phyloP scores from a whole-genome alignment of 108 stramenopile genomes.

The Parietichytrium sp. region DNA sequence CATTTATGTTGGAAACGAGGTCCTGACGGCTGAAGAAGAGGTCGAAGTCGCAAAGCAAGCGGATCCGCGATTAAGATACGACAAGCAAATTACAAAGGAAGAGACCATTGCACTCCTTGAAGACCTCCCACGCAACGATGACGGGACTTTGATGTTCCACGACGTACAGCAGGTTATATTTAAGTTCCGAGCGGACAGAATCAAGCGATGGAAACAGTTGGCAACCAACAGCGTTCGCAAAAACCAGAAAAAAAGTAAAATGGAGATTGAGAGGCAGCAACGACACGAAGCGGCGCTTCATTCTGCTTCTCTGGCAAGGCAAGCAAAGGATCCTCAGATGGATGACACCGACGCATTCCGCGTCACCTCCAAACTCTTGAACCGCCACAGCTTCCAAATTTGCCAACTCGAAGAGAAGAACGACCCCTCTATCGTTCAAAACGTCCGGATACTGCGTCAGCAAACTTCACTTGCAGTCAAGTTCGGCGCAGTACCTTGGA shows the following conservation, averaged over 20 bases:
- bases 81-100: conserved; percentile 20
- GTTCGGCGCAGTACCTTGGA: conserved; percentile 5
- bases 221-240: conserved; percentile 4
- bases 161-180: not conserved
- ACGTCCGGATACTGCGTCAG: not conserved
- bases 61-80: not conserved
- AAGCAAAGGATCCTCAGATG: not conserved
- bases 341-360: conserved; percentile 35
- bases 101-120: conserved; percentile 11
- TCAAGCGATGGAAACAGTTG: conserved; percentile 7
- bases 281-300: not conserved
- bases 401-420: conserved; percentile 1
- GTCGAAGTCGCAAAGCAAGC: conserved; percentile 13
- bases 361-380: not conserved
- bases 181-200: not conserved
- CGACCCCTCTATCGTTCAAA: conserved; percentile 7
- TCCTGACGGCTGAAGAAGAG: not conserved
- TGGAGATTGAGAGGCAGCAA: not conserved
- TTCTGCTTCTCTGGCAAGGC: not conserved
- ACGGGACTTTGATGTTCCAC: conserved; percentile 4
- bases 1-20: not conserved
- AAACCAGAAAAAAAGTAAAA: not conserved
- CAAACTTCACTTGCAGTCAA: not conserved
- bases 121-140: not conserved
- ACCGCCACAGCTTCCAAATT: conserved; percentile 18